These are phyloP conservation scores for Alternaria infectoria DNA, from an alignment of 2,329 filamentous ascomycete genomes.

Conservation along the genomic window DNA sequence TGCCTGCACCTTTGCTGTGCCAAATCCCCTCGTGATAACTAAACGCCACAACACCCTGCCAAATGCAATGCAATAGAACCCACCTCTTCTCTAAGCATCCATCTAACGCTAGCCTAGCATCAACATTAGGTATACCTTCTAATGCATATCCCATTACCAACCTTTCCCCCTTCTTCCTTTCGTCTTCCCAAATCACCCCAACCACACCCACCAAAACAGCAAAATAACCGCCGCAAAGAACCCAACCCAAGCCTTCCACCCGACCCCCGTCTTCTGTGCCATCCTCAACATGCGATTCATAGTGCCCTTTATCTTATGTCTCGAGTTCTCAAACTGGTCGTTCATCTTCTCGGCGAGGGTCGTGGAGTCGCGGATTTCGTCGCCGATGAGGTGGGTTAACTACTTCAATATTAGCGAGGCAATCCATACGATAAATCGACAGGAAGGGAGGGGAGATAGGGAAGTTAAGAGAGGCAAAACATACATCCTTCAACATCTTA, in stretches of 20 bases:
- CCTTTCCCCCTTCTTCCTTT: too few relatives aligned
- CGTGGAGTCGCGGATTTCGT: conserved; percentile 90
- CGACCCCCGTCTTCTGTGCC: conserved; percentile 91
- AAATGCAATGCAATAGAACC: too few relatives aligned
- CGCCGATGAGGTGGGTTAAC: conserved; percentile 92
- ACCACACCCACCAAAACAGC: conserved; percentile 91
- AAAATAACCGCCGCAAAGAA: conserved; percentile 86
- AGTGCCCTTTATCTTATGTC: conserved; percentile 80
- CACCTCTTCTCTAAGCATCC: too few relatives aligned
- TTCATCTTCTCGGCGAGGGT: conserved; percentile 95
- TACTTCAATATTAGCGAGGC: background rate
- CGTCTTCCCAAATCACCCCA: conserved; percentile 44
- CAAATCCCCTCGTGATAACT: too few relatives aligned
- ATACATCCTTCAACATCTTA: conserved; percentile 83
- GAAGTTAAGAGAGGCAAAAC: conserved; percentile 52
- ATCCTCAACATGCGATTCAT: conserved; percentile 98
- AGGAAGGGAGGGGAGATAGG: too few relatives aligned
- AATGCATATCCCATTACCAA: too few relatives aligned
- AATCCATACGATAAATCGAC: too few relatives aligned
- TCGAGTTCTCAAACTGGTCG: conserved; percentile 85
- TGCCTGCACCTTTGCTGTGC: too few relatives aligned
- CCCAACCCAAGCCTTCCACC: conserved; percentile 90
- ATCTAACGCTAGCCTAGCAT: too few relatives aligned
- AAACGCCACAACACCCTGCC: too few relatives aligned
- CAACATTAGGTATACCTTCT: too few relatives aligned